Evolutionary conservation across 345 rosid genomes (phyloP).

Genomic region (Conringia planisiliqua): DNA sequence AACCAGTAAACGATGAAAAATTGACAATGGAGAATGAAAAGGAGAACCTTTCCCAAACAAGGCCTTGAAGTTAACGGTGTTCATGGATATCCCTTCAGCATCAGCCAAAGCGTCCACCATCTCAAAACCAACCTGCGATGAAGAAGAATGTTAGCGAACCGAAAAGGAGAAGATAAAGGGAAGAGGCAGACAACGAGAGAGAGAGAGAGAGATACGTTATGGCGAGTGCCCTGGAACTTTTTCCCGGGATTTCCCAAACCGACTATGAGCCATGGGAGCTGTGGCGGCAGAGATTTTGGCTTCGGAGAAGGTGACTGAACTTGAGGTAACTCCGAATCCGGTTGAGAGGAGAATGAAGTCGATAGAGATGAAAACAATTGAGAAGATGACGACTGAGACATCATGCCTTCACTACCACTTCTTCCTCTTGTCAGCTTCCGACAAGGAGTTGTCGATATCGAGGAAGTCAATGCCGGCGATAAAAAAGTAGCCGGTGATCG

Average conservation of each 20-base stretch:
- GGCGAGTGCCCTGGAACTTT: constrained; percentile 73
- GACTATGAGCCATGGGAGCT: constrained; percentile 72
- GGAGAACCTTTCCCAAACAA: constrained; percentile 70
- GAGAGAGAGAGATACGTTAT: constrained; percentile 43
- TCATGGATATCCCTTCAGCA: constrained; percentile 81
- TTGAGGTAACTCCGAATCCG: constrained; percentile 18
- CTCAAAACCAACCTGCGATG: constrained; percentile 76
- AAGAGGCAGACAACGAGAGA: neutral
- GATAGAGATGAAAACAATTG: constrained; percentile 4
- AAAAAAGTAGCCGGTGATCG: neutral
- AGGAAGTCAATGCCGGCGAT: neutral
- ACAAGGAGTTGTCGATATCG: constrained; percentile 1
- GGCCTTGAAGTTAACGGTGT: constrained; percentile 60
- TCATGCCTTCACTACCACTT: neutral
- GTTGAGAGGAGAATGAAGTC: constrained; percentile 8
- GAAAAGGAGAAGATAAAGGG: neutral
- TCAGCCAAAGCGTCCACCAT: constrained; percentile 86
- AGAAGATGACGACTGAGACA: constrained; percentile 30
- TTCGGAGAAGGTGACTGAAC: neutral
- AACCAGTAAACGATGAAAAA: neutral
- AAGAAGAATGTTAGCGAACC: neutral
- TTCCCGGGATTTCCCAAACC: constrained; percentile 96
- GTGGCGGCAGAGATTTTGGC: constrained; percentile 41
- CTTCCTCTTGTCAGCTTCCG: constrained; percentile 18
- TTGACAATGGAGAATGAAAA: neutral